phyloP scores from a whole-genome alignment of 2,329 filamentous ascomycete genomes.

The Alternaria sp. region DNA sequence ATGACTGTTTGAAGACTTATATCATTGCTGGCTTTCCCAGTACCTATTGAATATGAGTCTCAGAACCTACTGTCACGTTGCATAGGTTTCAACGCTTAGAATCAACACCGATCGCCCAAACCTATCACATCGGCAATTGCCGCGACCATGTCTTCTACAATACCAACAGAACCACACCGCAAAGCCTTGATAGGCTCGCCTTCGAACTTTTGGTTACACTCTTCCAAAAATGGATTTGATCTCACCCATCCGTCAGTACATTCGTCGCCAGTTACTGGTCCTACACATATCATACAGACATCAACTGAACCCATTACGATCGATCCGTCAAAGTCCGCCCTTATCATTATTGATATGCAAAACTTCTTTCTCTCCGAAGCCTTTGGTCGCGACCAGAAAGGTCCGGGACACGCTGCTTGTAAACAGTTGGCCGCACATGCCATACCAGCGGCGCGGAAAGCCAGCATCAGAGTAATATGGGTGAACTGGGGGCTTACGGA shows the following conservation, averaged over 20 bases:
- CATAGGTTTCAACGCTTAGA: neutral
- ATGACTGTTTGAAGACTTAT: neutral
- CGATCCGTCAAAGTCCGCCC: conserved; percentile 48
- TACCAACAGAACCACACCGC: conserved; percentile 17
- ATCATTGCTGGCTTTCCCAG: neutral
- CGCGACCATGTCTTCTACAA: conserved; percentile 13
- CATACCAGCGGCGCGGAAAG: conserved; percentile 52
- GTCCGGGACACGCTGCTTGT: conserved; percentile 38
- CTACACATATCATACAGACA: conserved; percentile 33
- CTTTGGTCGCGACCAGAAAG: conserved; percentile 29
- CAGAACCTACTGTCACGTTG: neutral
- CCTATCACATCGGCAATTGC: neutral
- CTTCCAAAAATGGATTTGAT: conserved; percentile 55
- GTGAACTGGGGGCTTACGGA: conserved; percentile 55
- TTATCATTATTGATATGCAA: conserved; percentile 57
- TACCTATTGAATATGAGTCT: neutral
- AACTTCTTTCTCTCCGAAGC: conserved; percentile 53
- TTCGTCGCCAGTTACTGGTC: conserved; percentile 25
- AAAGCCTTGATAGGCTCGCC: conserved; percentile 54
- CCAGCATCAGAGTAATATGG: conserved; percentile 52
- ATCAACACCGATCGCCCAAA: neutral
- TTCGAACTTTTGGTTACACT: conserved; percentile 58
- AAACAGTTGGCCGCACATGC: conserved; percentile 44
- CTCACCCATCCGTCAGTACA: conserved; percentile 54
- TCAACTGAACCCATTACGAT: conserved; percentile 44